Percentiles rank a stretch among this genome's conserved stretches.
Conservation (phyloP, 2,329 filamentous ascomycete species). For the Pezicula neosporulosa region DNA sequence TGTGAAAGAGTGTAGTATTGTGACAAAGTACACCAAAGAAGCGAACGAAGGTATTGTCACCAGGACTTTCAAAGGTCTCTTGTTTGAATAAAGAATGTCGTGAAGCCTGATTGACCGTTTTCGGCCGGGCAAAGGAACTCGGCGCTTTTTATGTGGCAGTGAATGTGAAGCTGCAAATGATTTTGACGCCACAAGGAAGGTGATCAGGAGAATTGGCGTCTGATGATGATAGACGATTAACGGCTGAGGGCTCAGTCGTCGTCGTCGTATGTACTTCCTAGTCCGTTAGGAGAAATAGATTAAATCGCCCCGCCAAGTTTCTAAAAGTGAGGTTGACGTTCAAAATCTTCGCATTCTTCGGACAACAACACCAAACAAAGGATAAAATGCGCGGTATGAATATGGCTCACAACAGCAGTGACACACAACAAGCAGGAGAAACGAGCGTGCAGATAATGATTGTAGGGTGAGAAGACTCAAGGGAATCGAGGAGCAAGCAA, state of each 20-base stretch:
- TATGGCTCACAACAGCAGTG: neutral
- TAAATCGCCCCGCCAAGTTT: no score
- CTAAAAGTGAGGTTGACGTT: neutral
- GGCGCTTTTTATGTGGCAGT: neutral
- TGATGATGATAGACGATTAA: neutral
- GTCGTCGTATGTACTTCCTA: no score
- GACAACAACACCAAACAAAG: neutral
- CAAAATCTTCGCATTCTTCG: neutral
- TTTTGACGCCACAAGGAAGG: neutral
- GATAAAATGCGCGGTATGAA: neutral
- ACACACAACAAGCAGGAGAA: neutral
- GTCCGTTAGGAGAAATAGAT: no score
- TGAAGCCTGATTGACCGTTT: neutral
- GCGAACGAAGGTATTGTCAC: slow-evolving; percentile 6
- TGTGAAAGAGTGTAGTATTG: slow-evolving; percentile 1
- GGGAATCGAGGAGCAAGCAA: no score
- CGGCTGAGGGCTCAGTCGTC: no score
- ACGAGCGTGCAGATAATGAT: no score
- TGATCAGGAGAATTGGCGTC: neutral
- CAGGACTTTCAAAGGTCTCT: neutral
- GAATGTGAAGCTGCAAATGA: neutral
- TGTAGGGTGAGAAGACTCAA: no score
- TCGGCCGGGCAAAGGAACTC: neutral
- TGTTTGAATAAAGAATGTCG: neutral
- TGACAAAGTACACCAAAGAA: slow-evolving; percentile 3